These are phyloP conservation scores for Chaetomium olivaceum DNA, from an alignment of 2,329 filamentous ascomycete species.

Conservation along the genomic window DNA sequence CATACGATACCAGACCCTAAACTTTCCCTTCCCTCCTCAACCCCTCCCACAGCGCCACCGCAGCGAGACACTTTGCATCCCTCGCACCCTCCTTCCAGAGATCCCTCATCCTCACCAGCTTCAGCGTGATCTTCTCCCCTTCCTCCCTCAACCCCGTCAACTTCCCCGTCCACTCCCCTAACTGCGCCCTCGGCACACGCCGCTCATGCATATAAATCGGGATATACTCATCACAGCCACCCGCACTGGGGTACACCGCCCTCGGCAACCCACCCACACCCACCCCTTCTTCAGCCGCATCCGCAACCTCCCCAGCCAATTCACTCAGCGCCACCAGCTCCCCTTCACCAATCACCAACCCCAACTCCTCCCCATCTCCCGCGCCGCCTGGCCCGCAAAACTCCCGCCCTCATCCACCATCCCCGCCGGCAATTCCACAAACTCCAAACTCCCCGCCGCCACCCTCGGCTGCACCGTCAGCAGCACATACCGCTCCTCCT, in stretches of 20 bases:
- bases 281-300: constrained; percentile 32
- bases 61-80: constrained; percentile 61
- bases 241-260: constrained; percentile 59
- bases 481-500: constrained; percentile 55
- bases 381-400: constrained; percentile 59
- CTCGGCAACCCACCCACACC: constrained; percentile 40
- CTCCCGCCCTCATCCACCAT: constrained; percentile 61
- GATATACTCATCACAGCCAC: constrained; percentile 62
- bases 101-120: constrained; percentile 57
- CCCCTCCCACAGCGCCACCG: constrained; percentile 60
- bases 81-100: constrained; percentile 59
- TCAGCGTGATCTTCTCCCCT: constrained; percentile 63
- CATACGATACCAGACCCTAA: constrained; percentile 22
- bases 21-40: constrained; percentile 51
- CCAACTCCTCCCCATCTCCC: constrained; percentile 63
- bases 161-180: constrained; percentile 57
- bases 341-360: constrained; percentile 50
- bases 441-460: constrained; percentile 55
- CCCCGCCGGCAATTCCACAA: constrained; percentile 61
- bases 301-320: constrained; percentile 38
- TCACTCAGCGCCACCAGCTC: constrained; percentile 55
- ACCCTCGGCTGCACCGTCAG: constrained; percentile 62
- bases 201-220: constrained; percentile 60
- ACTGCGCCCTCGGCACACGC: constrained; percentile 49
- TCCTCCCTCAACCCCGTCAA: constrained; percentile 59